Evolutionary conservation across 441 rosid genomes (phyloP).

Genomic region (Macaranga tanarius): DNA sequence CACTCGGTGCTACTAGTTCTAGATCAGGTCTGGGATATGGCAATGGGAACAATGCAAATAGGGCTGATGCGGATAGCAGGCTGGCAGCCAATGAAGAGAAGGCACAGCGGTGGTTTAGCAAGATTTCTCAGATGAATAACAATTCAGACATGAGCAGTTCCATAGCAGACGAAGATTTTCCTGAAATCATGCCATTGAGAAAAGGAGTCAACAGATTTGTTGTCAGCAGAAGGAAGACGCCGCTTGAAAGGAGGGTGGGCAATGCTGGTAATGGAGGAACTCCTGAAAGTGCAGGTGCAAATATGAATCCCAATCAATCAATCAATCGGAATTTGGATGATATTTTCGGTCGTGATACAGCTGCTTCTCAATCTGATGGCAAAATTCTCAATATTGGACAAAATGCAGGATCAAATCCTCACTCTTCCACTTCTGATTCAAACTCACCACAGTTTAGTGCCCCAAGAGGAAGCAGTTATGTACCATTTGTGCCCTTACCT

Average conservation of each 20-base stretch:
- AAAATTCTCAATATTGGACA: slow-evolving; percentile 10
- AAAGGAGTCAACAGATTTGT: slow-evolving; percentile 95
- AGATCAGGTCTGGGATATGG: slow-evolving; percentile 31
- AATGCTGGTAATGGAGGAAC: slow-evolving; percentile 41
- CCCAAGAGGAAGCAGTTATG: slow-evolving; percentile 38
- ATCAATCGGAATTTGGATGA: slow-evolving; percentile 40
- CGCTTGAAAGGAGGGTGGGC: slow-evolving; percentile 71
- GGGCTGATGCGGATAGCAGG: slow-evolving; percentile 48
- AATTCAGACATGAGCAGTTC: slow-evolving; percentile 55
- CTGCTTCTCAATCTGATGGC: slow-evolving; percentile 25
- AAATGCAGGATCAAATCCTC: slow-evolving; percentile 18
- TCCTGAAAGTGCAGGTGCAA: slow-evolving; percentile 22
- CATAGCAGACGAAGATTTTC: slow-evolving; percentile 89
- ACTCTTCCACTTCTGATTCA: slow-evolving; percentile 24
- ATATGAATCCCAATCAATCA: slow-evolving; percentile 23
- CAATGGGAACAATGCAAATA: slow-evolving; percentile 30
- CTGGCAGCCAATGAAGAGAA: slow-evolving; percentile 77
- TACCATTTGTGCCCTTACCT: slow-evolving; percentile 80
- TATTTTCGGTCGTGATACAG: slow-evolving; percentile 39
- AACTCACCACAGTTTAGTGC: slow-evolving; percentile 32
- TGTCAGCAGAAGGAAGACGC: slow-evolving; percentile 87
- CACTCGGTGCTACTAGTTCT: slow-evolving; percentile 30
- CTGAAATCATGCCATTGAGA: slow-evolving; percentile 95
- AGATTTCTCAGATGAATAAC: slow-evolving; percentile 57
- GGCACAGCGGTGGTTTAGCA: slow-evolving; percentile 73